Percentiles rank a stretch among this genome's conserved stretches.
Conservation (phyloP, 257 asterid genomes). For the Rubia yunnanensis region DNA sequence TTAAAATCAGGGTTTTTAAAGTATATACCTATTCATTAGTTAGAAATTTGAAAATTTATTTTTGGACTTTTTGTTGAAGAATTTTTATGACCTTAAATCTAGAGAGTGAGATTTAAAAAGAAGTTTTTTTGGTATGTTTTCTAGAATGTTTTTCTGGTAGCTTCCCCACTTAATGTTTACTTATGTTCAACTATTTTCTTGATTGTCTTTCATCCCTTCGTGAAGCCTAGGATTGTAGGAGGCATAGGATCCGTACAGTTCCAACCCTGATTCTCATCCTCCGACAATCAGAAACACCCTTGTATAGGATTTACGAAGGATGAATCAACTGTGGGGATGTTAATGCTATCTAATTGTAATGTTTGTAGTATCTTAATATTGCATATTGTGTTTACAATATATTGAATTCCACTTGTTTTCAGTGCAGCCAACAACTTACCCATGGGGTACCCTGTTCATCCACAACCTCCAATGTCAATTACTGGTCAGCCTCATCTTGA, state of each 20-base stretch:
- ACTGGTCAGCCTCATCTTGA: conserved; percentile 76
- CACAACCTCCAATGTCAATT: conserved; percentile 54
- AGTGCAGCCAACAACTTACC: conserved; percentile 93
- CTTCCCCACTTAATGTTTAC: background rate
- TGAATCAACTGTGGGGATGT: background rate
- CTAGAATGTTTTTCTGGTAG: background rate
- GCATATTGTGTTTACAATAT: conserved; percentile 14
- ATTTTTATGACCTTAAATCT: background rate
- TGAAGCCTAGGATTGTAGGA: background rate
- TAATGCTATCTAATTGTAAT: background rate
- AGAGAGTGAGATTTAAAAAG: too few relatives aligned
- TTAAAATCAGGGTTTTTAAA: background rate
- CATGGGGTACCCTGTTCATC: conserved; percentile 87
- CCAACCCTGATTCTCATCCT: background rate
- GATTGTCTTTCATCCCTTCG: background rate
- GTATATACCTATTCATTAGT: background rate
- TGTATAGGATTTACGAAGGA: background rate
- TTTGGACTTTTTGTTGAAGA: background rate
- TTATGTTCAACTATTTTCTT: background rate
- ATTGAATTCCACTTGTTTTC: conserved; percentile 42
- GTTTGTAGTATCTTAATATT: background rate
- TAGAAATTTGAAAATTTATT: background rate
- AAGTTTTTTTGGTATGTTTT: too few relatives aligned
- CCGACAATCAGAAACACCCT: background rate
- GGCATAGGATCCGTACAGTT: background rate